Evolutionary conservation across 139 green algal species (phyloP), one percentile per base, ranked within the genome.

Genomic region (Micromonas commoda): DNA sequence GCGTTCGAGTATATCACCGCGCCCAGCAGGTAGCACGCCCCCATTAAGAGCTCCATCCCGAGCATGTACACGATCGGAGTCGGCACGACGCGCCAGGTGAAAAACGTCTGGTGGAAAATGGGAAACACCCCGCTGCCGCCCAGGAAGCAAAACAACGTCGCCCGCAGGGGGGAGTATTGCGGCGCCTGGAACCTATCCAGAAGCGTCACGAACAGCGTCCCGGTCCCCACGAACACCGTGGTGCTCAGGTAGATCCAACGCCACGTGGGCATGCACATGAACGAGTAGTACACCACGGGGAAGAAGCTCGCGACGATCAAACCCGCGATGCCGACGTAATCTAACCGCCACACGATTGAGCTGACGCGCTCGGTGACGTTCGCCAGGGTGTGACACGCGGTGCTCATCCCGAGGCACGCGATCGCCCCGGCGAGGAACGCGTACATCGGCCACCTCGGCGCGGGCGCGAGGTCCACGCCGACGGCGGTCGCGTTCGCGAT

Each of bases 251-350:
- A 78, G 45, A 78, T 35, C 16, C 5, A n/a, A 16, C 72, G 60
- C 51, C 28, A 78, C 28, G 24, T 26, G 20, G 72, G 72, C 0
- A 78, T 16, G 33, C 72, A 78, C 26, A 63, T 53, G 33, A 70
- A 78, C 31, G 51, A 60, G 61, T 78, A 78, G 32, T 68, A 69
- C 6, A 78, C 72, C 16, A 78, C 29, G 21, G 72, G 72, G 32
- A 63, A 78, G 29, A 78, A 78, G 2, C 20, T 45, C 31, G 54
- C 21, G 21, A 69, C 34, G 33, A 78, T 78, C 19, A 78, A 29
- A 13, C 21, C n/a, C 52, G 34, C 72, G 53, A 78, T 78, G 5
- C 72, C 72, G 2, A 78, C 24, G 33, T 78, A 78, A 35, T 78
- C 72, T 5, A 78, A 2, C 21, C 53, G 53, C 72, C 72, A 75